Base-by-base conservation (phyloP, 148 eudicot genomes). In the Amaranthus hypochondriacus region DNA sequence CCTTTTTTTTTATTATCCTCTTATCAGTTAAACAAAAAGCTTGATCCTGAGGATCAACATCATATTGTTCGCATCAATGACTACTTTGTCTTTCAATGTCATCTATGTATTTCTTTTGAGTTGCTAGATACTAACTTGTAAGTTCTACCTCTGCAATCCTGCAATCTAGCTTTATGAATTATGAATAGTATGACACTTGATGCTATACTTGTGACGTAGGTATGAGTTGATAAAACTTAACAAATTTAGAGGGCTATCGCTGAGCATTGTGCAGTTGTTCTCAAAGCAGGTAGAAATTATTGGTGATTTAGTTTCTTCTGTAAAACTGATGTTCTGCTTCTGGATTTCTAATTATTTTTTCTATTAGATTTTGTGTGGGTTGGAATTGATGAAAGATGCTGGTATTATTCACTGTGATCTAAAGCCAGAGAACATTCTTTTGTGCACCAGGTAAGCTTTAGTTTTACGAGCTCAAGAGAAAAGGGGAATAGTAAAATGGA, bases 31-130 rank as follows among this genome's bases (percentile, higher is more conserved):
- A 94, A 94, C 78, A 86, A 77, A 78, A 92, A 88, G 93, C 89
- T 84, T 81, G 98, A 94, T 84, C 97, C 97, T 50, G 97, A 92
- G 77, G 93, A 94, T 83, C 87, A 85, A 88, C 96, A 94, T 87
- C 98, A 94, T 76, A 91, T 94, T 73, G 97, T 94, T 79, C 98
- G 98, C 49, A 92, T 94, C 68, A 84, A 89, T 82, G 98, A 94
- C 82, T 83, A 87, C 85, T 94, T 94, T 81, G 98, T 94, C 62
- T 86, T 78, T 79, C 98, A 88, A 74, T 89, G 87, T 51, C 98
- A 94, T 71, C 79, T 94, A 70, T 94, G 98, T 88, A 94, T 94
- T 72, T 83, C 91, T 50, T 94, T 94, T 81, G 98, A 94, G 82
- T 75, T 94, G 87, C 96, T 94, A 54, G 93, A 84, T 74, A 83